phyloP scores from a whole-genome alignment of 2,329 filamentous ascomycete genomes.

The Plectosphaerella plurivora region DNA sequence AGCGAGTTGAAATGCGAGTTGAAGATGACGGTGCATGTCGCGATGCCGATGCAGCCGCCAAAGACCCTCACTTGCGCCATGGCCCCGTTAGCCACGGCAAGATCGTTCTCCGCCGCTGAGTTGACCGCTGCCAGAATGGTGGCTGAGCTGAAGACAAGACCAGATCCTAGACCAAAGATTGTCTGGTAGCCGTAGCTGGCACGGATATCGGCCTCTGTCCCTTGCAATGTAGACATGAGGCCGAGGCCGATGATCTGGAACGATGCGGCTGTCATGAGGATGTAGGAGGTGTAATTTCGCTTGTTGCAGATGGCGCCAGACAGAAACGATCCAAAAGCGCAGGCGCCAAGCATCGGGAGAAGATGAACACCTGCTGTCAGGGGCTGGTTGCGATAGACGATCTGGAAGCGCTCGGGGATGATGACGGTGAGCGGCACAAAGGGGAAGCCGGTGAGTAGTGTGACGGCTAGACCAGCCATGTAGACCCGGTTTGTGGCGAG shows the following conservation, averaged over 20 bases:
- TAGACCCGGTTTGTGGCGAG: conserved; percentile 46
- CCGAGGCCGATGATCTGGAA: conserved; percentile 50
- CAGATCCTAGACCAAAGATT: conserved; percentile 55
- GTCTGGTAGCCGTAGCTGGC: conserved; percentile 51
- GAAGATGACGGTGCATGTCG: conserved; percentile 55
- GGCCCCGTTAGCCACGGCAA: conserved; percentile 55
- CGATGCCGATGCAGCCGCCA: conserved; percentile 55
- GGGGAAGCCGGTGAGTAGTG: conserved; percentile 51
- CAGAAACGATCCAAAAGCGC: conserved; percentile 51
- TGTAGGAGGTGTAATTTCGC: conserved; percentile 48
- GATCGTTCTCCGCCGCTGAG: conserved; percentile 38
- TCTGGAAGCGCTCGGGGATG: conserved; percentile 57
- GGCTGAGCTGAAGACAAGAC: conserved; percentile 51
- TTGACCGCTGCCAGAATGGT: conserved; percentile 55
- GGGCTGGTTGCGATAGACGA: conserved; percentile 48
- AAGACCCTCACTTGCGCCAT: conserved; percentile 56
- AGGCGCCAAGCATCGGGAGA: conserved; percentile 53
- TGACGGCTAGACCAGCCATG: conserved; percentile 43
- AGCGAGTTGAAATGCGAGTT: conserved; percentile 36
- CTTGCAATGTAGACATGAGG: conserved; percentile 40
- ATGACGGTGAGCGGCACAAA: conserved; percentile 55
- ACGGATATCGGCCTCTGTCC: conserved; percentile 23
- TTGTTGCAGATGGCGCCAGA: conserved; percentile 49
- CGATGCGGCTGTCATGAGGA: conserved; percentile 41
- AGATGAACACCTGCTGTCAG: conserved; percentile 53